These are phyloP conservation scores for Trebouxia gelatinosa DNA, from an alignment of 163 green algal species.

Conservation along the genomic window DNA sequence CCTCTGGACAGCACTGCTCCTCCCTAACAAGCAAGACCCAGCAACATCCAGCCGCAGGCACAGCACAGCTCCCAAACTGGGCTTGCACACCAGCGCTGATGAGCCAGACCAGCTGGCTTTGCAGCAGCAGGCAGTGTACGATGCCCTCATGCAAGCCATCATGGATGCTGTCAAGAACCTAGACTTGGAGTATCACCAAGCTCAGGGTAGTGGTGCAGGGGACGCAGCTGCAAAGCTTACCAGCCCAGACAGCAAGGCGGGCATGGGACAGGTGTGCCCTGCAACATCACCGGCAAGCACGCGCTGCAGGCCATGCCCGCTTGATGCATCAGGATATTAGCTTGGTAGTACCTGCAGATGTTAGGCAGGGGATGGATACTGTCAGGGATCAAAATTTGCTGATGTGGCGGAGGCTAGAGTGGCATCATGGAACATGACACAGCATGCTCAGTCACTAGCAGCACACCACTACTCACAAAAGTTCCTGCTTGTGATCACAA, in stretches of 20 bases:
- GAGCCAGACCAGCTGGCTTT: not conserved
- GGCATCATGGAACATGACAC: not conserved
- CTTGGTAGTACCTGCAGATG: too few relatives aligned
- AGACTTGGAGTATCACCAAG: conserved; percentile 27
- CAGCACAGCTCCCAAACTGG: not conserved
- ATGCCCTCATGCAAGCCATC: conserved; percentile 1
- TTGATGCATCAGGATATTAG: too few relatives aligned
- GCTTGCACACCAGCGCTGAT: not conserved
- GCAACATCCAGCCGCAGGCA: not conserved
- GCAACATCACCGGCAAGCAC: not conserved
- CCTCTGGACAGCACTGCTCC: conserved; percentile 17
- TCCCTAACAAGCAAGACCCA: not conserved
- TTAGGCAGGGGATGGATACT: too few relatives aligned
- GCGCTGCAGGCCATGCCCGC: too few relatives aligned
- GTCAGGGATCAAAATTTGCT: not conserved
- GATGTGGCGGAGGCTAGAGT: not conserved
- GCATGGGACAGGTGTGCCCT: not conserved
- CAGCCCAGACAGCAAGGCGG: not conserved
- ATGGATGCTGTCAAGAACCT: conserved; percentile 12
- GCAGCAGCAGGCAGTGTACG: conserved; percentile 26
- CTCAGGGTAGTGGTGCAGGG: not conserved
- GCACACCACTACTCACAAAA: too few relatives aligned
- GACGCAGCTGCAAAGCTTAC: not conserved
- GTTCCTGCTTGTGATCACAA: not conserved
- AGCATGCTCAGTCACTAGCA: too few relatives aligned